These are phyloP conservation scores for Asclepias syriaca DNA, from an alignment of 257 asterid species.

Conservation along the genomic window DNA sequence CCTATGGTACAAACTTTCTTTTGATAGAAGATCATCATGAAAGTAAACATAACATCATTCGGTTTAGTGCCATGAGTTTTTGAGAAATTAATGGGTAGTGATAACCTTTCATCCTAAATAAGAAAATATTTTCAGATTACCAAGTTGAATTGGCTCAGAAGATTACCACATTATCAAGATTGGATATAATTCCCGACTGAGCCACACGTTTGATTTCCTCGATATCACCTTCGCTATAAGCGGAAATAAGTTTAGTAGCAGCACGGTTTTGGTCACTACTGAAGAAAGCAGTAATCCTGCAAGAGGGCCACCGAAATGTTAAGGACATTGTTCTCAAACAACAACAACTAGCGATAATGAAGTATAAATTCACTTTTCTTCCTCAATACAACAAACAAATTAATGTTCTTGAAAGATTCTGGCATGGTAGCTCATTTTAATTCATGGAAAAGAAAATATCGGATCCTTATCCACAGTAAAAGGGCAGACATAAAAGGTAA, in stretches of 20 bases:
- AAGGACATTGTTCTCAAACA: conserved; percentile 1
- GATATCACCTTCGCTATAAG: conserved; percentile 77
- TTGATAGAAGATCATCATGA: neutral
- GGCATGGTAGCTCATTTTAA: neutral
- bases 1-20: neutral
- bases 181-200: conserved; percentile 68
- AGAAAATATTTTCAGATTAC: neutral
- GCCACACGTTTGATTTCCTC: conserved; percentile 89
- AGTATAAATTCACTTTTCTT: neutral
- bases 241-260: conserved; percentile 75
- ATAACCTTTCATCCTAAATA: neutral
- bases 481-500: neutral
- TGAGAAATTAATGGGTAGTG: neutral
- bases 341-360: neutral
- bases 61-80: neutral
- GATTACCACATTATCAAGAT: conserved; percentile 78
- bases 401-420: neutral
- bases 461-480: neutral
- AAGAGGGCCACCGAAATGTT: conserved; percentile 16
- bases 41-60: no score
- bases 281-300: conserved; percentile 77
- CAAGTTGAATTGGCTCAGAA: conserved; percentile 13
- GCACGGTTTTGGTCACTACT: conserved; percentile 90
- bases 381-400: neutral
- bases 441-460: neutral